Conservation (phyloP, 169 alveolate genomes). For the Blepharisma undulans region DNA sequence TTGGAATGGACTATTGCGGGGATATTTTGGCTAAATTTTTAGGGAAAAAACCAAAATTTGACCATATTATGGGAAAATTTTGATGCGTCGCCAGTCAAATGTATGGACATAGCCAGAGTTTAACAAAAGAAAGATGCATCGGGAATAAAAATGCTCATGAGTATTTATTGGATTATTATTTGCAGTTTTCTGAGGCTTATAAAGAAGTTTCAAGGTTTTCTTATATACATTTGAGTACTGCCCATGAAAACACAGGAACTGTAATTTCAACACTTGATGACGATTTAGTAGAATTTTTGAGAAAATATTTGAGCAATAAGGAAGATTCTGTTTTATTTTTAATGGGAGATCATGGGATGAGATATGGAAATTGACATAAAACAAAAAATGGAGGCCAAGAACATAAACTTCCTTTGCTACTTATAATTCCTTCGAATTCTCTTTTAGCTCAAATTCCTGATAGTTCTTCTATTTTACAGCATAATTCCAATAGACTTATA, state of each 20-base stretch:
- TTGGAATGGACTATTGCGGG: not conserved
- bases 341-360: conserved; percentile 36
- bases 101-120: not conserved
- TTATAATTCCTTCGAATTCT: not conserved
- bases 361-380: conserved; percentile 11
- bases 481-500: not conserved
- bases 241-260: not conserved
- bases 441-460: not conserved
- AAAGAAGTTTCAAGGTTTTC: not conserved
- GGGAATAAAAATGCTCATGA: not conserved
- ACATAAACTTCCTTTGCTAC: conserved; percentile 29
- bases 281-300: not conserved
- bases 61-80: not conserved
- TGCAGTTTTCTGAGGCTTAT: not conserved
- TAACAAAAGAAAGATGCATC: not conserved
- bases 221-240: not conserved
- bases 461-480: not conserved
- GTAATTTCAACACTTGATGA: not conserved
- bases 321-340: not conserved
- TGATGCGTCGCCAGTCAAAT: conserved; percentile 1
- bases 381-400: conserved; percentile 8
- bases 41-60: conserved; percentile 8
- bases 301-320: not conserved
- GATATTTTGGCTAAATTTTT: not conserved
- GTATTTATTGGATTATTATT: not conserved